Percentiles rank a stretch among this genome's conserved stretches.
phyloP scores from a whole-genome alignment of 495 filamentous ascomycete genomes.

The Podospora australis region DNA sequence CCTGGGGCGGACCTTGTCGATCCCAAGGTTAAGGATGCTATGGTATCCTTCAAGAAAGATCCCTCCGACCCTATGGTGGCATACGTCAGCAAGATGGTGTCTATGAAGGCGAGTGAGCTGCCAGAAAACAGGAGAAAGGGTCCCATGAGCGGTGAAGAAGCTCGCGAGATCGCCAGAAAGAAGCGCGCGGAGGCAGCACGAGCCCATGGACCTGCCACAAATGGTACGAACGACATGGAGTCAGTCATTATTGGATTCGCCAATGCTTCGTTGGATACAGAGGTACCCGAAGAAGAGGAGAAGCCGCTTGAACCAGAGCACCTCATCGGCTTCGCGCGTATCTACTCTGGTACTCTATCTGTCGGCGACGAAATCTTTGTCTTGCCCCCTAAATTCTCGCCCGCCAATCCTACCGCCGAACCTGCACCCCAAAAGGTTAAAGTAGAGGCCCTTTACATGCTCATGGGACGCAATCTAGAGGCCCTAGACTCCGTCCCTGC shows the following conservation, averaged over 20 bases:
- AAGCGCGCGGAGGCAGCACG: slow-evolving; percentile 82
- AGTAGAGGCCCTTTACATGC: slow-evolving; percentile 83
- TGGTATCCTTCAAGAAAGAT: slow-evolving; percentile 67
- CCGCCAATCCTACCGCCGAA: slow-evolving; percentile 64
- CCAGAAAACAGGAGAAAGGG: slow-evolving; percentile 71
- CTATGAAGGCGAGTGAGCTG: slow-evolving; percentile 85
- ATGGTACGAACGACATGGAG: slow-evolving; percentile 17
- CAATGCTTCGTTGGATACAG: slow-evolving; percentile 40
- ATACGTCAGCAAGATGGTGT: slow-evolving; percentile 98
- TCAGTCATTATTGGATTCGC: slow-evolving; percentile 30
- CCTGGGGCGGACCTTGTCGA: slow-evolving; percentile 69
- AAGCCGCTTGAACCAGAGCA: slow-evolving; percentile 68
- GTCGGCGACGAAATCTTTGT: slow-evolving; percentile 91
- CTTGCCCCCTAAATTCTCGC: slow-evolving; percentile 83
- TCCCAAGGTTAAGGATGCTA: slow-evolving; percentile 62
- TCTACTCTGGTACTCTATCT: slow-evolving; percentile 84
- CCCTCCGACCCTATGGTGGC: slow-evolving; percentile 75
- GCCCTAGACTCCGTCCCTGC: slow-evolving; percentile 78
- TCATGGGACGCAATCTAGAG: slow-evolving; percentile 91
- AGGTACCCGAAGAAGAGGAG: slow-evolving; percentile 46
- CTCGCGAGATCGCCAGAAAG: slow-evolving; percentile 75
- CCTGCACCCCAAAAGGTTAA: slow-evolving; percentile 78
- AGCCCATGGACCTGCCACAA: slow-evolving; percentile 48
- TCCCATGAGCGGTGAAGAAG: slow-evolving; percentile 78
- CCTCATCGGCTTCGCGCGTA: slow-evolving; percentile 87